Percentiles rank a stretch among this genome's conserved stretches.
Conservation (phyloP, 2,329 filamentous ascomycete species). For the Fusarium piperis region DNA sequence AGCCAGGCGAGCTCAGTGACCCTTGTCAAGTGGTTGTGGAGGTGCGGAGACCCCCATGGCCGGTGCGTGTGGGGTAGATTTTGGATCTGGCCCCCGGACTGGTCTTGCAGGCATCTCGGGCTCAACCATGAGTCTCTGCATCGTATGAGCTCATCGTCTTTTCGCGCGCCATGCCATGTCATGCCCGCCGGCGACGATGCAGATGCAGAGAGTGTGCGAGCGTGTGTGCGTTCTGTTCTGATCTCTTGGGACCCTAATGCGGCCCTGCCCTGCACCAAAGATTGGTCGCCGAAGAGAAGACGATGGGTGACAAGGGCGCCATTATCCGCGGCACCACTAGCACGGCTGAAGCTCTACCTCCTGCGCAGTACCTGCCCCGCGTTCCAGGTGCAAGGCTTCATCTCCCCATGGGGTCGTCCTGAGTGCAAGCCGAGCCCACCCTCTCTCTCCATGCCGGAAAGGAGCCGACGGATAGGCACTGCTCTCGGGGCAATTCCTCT, state of each 20-base stretch:
- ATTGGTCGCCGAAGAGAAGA: constrained; percentile 6
- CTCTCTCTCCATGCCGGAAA: constrained; percentile 15
- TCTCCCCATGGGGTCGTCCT: constrained; percentile 33
- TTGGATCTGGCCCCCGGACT: constrained; percentile 29
- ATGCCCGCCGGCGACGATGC: background rate
- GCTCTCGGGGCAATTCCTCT: constrained; percentile 1
- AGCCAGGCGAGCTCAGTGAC: constrained; percentile 11
- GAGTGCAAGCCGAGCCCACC: constrained; percentile 33
- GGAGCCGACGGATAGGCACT: constrained; percentile 14
- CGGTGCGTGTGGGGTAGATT: constrained; percentile 40
- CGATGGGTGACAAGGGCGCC: background rate
- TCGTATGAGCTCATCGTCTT: constrained; percentile 32
- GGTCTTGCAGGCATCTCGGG: constrained; percentile 19
- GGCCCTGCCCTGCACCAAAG: background rate
- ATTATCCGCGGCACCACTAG: constrained; percentile 1
- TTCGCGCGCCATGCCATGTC: background rate
- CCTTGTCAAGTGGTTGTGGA: constrained; percentile 31
- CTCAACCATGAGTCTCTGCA: constrained; percentile 26
- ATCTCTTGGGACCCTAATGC: constrained; percentile 19
- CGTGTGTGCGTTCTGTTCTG: background rate
- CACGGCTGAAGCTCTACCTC: constrained; percentile 17
- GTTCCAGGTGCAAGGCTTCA: constrained; percentile 23
- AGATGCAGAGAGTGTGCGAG: background rate
- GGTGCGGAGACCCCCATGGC: constrained; percentile 40
- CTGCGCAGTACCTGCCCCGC: constrained; percentile 26